Conservation (phyloP, 192 early-diverging fungal species). For the Coemansia javaensis region DNA sequence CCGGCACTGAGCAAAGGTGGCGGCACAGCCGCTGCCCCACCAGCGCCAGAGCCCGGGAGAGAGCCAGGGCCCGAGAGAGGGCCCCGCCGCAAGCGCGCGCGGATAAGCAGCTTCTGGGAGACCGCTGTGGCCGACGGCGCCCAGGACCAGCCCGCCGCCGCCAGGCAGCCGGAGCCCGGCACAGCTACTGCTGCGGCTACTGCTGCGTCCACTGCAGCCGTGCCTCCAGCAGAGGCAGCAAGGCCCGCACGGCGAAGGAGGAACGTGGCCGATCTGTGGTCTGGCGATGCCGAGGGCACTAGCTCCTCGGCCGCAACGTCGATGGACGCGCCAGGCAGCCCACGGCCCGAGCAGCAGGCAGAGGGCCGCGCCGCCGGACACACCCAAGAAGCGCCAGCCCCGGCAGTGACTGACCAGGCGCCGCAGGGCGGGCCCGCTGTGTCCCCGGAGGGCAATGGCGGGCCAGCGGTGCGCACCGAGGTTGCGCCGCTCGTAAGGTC, state of each 20-base stretch:
- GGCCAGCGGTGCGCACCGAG: not conserved
- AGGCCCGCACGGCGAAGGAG: slow-evolving; percentile 3
- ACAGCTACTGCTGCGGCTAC: no score
- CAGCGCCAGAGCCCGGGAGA: not conserved
- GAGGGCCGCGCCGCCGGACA: no score
- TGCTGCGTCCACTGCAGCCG: not conserved
- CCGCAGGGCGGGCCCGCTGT: no score
- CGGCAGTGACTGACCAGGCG: no score
- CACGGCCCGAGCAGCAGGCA: no score
- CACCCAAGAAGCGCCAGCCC: no score
- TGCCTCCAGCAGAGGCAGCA: not conserved
- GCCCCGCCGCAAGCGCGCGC: slow-evolving; percentile 2
- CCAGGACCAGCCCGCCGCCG: not conserved
- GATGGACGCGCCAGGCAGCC: no score
- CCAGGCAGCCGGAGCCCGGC: not conserved
- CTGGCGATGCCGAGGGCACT: not conserved
- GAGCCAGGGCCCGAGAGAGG: not conserved
- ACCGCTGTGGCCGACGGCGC: not conserved
- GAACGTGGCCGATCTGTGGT: slow-evolving; percentile 11
- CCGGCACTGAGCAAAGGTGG: not conserved
- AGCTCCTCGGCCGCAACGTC: no score
- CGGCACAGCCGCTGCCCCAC: not conserved
- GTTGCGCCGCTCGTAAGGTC: slow-evolving; percentile 2
- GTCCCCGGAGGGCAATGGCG: not conserved
- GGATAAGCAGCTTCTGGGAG: slow-evolving; percentile 22